Evolutionary conservation across 2,329 filamentous ascomycete genomes (phyloP), one percentile per base, ranked within the genome.

Genomic region (Alternaria angustiovoidea): DNA sequence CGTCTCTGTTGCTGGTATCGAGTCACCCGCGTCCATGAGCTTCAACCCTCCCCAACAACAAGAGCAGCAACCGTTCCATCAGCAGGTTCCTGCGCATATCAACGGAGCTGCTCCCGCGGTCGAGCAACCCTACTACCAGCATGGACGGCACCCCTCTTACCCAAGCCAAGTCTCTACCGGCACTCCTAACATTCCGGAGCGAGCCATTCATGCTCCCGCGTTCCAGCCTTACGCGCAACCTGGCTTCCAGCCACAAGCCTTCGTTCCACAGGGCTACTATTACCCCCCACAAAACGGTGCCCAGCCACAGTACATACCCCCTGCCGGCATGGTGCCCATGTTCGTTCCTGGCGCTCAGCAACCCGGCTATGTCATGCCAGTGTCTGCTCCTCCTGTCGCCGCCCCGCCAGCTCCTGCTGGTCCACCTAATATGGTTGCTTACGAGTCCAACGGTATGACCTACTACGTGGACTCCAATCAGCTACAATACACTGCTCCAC

Each of bases 361-460:
- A 60, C 80, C 67, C 68, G 78, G 43, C 68, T 81, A 73, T 73
- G 75, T 70, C 78, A 81, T 78, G 71, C 81, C 66, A 47, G 64
- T 80, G 61, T 64, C 75, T 49, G 69, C 72, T 32, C 73, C 72
- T 49, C 59, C 72, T n/a, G 73, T 75, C 12, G 71, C 77, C 62
- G 73, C 78, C 46, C 71, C 78, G 44, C 73, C 69, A 28, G 51
- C 72, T 24, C 59, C 73, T 49, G 60, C 67, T 28, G 71, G 65
- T 7, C 87, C 86, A 65, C 79, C 81, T 3, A 84, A 83, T 18
- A 86, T 87, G 58, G 85, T 90, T 20, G 92, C 93, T 0, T 94
- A 97, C 77, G 94, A 98, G 81, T 89, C 90, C 65, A 96, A 97
- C 69, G 95, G 95, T 63, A 98, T 96, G 86, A 93, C 97, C 1